Conservation (phyloP, 2,329 filamentous ascomycete genomes). For the Venturia carpophila region DNA sequence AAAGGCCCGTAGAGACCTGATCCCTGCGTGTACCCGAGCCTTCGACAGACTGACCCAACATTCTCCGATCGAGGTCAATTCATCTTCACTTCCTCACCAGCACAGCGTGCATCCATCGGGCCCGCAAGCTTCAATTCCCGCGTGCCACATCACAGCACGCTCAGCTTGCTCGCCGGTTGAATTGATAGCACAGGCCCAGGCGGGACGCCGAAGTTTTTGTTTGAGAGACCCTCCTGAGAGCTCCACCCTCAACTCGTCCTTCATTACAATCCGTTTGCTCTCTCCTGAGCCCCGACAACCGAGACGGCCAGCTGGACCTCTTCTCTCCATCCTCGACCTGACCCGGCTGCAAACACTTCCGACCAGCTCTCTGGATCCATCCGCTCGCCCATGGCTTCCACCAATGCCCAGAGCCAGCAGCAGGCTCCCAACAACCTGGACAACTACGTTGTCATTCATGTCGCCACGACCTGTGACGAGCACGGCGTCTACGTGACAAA, state of each 20-base stretch:
- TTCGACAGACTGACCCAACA: conserved; percentile 9
- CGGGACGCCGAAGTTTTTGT: not conserved
- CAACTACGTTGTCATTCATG: conserved; percentile 96
- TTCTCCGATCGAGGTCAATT: not conserved
- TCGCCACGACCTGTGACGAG: conserved; percentile 97
- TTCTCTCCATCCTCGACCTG: not conserved
- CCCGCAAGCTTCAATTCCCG: conserved; percentile 9
- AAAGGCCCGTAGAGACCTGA: not conserved
- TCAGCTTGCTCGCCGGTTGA: conserved; percentile 10
- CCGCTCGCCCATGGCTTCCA: conserved; percentile 3
- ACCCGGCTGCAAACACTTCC: conserved; percentile 7
- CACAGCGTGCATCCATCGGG: conserved; percentile 4
- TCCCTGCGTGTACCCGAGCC: not conserved
- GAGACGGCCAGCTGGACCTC: not conserved
- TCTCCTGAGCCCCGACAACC: not conserved
- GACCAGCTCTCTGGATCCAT: conserved; percentile 2
- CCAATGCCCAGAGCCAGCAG: conserved; percentile 11
- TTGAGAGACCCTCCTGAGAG: not conserved
- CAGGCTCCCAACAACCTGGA: conserved; percentile 51
- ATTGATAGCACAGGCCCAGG: not conserved
- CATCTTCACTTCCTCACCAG: conserved; percentile 7
- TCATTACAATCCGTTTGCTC: not conserved
- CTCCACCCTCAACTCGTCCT: conserved; percentile 10
- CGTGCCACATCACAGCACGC: conserved; percentile 1
- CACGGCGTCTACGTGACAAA: conserved; percentile 99